Conservation (phyloP, 1,139 yeast genomes). For the Barnettozyma hawaiiensis region DNA sequence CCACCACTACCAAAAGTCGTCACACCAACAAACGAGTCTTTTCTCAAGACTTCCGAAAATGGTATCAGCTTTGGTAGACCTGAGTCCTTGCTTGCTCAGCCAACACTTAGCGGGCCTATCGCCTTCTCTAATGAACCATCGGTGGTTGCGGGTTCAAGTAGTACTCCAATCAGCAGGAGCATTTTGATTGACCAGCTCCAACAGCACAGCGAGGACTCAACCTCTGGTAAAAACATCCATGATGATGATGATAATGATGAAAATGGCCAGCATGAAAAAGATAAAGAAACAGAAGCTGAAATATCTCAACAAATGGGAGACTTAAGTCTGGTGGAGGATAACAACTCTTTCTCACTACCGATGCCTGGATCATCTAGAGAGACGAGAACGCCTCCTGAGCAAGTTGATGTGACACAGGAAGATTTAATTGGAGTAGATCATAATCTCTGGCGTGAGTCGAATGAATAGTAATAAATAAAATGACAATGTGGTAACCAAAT, state of each 20-base stretch:
- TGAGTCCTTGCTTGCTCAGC: slow-evolving; percentile 2
- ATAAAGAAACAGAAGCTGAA: neutral
- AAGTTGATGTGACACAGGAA: slow-evolving; percentile 10
- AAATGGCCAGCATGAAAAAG: neutral
- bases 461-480: neutral
- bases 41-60: slow-evolving; percentile 4
- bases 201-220: slow-evolving; percentile 3
- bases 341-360: slow-evolving; percentile 30
- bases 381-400: slow-evolving; percentile 4
- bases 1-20: too few relatives aligned
- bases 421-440: slow-evolving; percentile 6
- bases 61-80: slow-evolving; percentile 15
- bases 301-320: slow-evolving; percentile 1
- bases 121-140: slow-evolving; percentile 2
- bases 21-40: slow-evolving; percentile 1
- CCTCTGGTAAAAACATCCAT: neutral
- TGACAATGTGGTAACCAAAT: neutral
- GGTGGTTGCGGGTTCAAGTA: neutral
- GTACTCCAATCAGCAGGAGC: slow-evolving; percentile 7
- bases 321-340: slow-evolving; percentile 24
- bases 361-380: slow-evolving; percentile 23
- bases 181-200: slow-evolving; percentile 7
- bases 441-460: slow-evolving; percentile 10
- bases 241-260: neutral
- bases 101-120: slow-evolving; percentile 1